These are phyloP conservation scores for Fusarium algeriense DNA, from an alignment of 2,329 filamentous ascomycete species.

Conservation along the genomic window DNA sequence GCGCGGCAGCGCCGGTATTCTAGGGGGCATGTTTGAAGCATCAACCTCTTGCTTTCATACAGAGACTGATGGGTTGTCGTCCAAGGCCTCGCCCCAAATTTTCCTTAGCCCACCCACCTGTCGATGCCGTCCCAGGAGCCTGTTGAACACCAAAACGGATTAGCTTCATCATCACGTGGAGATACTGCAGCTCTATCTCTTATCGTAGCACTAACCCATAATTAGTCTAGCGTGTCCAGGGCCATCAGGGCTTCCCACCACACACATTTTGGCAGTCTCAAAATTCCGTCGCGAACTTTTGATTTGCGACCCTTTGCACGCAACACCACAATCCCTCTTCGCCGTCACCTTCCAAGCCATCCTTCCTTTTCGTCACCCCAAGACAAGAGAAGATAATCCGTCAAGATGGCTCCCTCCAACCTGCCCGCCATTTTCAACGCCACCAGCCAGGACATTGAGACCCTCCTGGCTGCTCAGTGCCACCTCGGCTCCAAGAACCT, in stretches of 20 bases:
- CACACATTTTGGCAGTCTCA: conserved; percentile 55
- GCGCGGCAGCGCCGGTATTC: conserved; percentile 71
- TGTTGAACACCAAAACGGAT: conserved; percentile 5
- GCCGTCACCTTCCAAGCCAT: conserved; percentile 46
- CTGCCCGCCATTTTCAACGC: conserved; percentile 96
- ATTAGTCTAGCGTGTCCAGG: conserved; percentile 48
- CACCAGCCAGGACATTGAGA: conserved; percentile 98
- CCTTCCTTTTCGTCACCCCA: conserved; percentile 49
- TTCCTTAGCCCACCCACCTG: conserved; percentile 45
- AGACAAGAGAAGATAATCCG: conserved; percentile 53
- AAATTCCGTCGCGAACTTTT: conserved; percentile 61
- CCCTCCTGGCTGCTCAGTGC: conserved; percentile 95
- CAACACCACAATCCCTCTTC: conserved; percentile 46
- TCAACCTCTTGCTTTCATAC: conserved; percentile 44
- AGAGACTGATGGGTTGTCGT: conserved; percentile 41
- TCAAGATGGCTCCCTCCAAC: conserved; percentile 95
- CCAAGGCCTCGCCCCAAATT: conserved; percentile 50
- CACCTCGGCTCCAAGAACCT: conserved; percentile 99
- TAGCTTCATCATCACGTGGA: conserved; percentile 52
- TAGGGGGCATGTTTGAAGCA: conserved; percentile 72
- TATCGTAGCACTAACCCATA: conserved; percentile 33
- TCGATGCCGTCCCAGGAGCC: conserved; percentile 18
- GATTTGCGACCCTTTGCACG: conserved; percentile 44
- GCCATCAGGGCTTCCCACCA: conserved; percentile 52
- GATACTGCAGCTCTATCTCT: not conserved